Percentiles rank a stretch among this genome's conserved stretches.
phyloP scores from a whole-genome alignment of 225 moss, liverwort and hornwort species.

The Physcomitrellopsis africana region DNA sequence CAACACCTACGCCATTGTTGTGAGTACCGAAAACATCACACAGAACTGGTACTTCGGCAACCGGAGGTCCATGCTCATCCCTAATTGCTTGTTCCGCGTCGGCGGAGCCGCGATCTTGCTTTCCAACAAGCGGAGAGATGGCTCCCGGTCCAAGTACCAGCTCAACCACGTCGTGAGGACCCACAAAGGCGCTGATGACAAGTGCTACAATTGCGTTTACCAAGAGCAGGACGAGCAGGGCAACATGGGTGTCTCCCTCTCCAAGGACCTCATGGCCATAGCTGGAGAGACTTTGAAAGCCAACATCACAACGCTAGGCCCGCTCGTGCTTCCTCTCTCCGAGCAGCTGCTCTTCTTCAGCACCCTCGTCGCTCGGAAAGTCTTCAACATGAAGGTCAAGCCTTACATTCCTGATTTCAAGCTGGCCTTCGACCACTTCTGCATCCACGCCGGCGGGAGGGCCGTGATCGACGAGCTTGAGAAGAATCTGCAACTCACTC shows the following conservation, averaged over 20 bases:
- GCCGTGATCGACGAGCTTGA: conserved; percentile 65
- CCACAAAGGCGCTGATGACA: conserved; percentile 59
- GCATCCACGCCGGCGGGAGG: conserved; percentile 56
- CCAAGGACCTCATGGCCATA: conserved; percentile 64
- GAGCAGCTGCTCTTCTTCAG: conserved; percentile 60
- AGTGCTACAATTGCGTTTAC: conserved; percentile 60
- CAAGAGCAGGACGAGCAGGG: conserved; percentile 64
- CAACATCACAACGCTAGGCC: conserved; percentile 56
- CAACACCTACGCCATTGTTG: conserved; percentile 48
- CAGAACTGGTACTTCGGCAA: conserved; percentile 68
- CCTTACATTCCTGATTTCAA: conserved; percentile 63
- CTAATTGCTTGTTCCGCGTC: conserved; percentile 57
- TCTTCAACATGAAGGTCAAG: conserved; percentile 55
- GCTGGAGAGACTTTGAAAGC: conserved; percentile 59
- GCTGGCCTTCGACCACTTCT: conserved; percentile 58
- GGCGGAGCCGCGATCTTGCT: conserved; percentile 53
- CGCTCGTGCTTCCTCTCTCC: conserved; percentile 55
- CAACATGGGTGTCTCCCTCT: conserved; percentile 57
- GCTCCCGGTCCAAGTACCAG: conserved; percentile 45
- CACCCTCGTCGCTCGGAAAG: conserved; percentile 49
- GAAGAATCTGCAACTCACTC: conserved; percentile 55
- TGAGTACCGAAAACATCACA: conserved; percentile 60
- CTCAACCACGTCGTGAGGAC: conserved; percentile 60
- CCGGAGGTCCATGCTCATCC: conserved; percentile 58
- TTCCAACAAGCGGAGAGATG: conserved; percentile 51